phyloP scores from a whole-genome alignment of 2,329 filamentous ascomycete species.

The Fusarium continuum region DNA sequence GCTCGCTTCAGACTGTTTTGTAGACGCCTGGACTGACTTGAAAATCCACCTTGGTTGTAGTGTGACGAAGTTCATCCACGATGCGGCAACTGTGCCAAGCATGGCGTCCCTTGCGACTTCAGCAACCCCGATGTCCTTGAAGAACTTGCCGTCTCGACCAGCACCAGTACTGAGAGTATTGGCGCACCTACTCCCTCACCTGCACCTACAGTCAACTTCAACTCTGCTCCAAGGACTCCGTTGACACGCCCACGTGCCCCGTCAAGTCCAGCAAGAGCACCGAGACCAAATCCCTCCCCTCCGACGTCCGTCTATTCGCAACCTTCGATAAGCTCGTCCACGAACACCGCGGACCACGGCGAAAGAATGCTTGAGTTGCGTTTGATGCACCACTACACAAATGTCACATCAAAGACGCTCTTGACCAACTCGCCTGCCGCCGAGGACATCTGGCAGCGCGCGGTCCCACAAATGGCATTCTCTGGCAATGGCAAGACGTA shows the following conservation, averaged over 20 bases:
- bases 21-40: slow-evolving; percentile 23
- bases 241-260: slow-evolving; percentile 38
- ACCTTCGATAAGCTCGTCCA: slow-evolving; percentile 42
- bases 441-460: slow-evolving; percentile 67
- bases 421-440: slow-evolving; percentile 61
- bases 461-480: slow-evolving; percentile 70
- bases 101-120: slow-evolving; percentile 73
- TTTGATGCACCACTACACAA: slow-evolving; percentile 72
- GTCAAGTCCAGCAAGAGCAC: slow-evolving; percentile 27
- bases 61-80: slow-evolving; percentile 73
- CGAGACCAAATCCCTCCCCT: slow-evolving; percentile 40
- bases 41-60: slow-evolving; percentile 46
- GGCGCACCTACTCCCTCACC: slow-evolving; percentile 40
- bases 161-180: slow-evolving; percentile 44
- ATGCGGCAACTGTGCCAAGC: slow-evolving; percentile 73
- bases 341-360: slow-evolving; percentile 47
- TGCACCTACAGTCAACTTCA: slow-evolving; percentile 28
- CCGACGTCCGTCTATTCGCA: slow-evolving; percentile 49
- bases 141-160: slow-evolving; percentile 53
- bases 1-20: not conserved
- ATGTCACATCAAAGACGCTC: slow-evolving; percentile 67
- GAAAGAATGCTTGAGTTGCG: slow-evolving; percentile 67
- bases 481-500: slow-evolving; percentile 64
- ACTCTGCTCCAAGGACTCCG: slow-evolving; percentile 37
- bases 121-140: slow-evolving; percentile 60